Percentiles rank a stretch among this genome's conserved stretches.
Conservation (phyloP, 805 yeast species). For the Sugiyamaella marilandica region DNA sequence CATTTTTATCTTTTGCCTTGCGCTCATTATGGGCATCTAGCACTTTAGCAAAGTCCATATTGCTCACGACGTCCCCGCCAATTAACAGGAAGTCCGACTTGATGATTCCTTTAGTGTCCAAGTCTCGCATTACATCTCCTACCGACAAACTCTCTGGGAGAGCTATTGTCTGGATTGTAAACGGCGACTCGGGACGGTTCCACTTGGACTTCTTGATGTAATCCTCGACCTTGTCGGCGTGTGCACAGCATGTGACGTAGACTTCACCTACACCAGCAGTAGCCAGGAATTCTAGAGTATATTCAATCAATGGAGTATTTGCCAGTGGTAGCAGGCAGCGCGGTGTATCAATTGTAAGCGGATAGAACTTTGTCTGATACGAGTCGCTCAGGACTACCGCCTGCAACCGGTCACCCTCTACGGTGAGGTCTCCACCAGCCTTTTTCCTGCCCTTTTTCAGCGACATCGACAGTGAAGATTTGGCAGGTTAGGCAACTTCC, state of each 20-base stretch:
- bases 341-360: constrained; percentile 78
- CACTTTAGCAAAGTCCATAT: constrained; percentile 72
- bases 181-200: constrained; percentile 59
- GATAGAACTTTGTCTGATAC: constrained; percentile 88
- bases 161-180: constrained; percentile 70
- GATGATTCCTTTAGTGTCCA: constrained; percentile 85
- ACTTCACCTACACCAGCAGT: constrained; percentile 88
- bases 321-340: constrained; percentile 90
- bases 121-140: constrained; percentile 96
- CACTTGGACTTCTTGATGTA: constrained; percentile 58
- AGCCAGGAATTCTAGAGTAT: constrained; percentile 90
- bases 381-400: constrained; percentile 95
- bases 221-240: constrained; percentile 79
- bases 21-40: constrained; percentile 68
- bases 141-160: constrained; percentile 85
- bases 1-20: constrained; percentile 73
- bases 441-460: constrained; percentile 2
- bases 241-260: constrained; percentile 81
- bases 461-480: background rate
- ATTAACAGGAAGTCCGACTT: constrained; percentile 86
- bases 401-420: constrained; percentile 49
- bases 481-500: background rate
- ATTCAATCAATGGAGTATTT: constrained; percentile 89
- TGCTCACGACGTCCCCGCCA: constrained; percentile 94
- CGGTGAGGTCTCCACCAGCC: constrained; percentile 4